Conservation (phyloP, 108 stramenopile genomes). For the Nitzschia putrida region DNA sequence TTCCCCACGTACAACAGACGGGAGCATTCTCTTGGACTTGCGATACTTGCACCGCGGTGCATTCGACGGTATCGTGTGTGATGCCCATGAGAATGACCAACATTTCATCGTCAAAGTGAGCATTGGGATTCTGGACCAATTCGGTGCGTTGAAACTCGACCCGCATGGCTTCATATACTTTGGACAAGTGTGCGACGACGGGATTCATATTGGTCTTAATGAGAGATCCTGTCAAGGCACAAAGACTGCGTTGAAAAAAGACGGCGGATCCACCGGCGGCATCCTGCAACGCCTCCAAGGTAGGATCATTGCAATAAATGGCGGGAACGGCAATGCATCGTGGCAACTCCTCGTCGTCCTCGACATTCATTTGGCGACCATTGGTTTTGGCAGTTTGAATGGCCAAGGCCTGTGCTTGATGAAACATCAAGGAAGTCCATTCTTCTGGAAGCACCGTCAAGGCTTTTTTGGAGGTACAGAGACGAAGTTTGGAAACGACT, state of each 20-base stretch:
- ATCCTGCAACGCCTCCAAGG: conserved; percentile 69
- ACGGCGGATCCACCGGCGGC: conserved; percentile 55
- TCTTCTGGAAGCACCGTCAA: conserved; percentile 81
- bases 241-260: conserved; percentile 67
- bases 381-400: conserved; percentile 31
- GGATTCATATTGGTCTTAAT: conserved; percentile 36
- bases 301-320: conserved; percentile 59
- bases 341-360: too few species aligned
- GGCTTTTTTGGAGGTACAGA: conserved; percentile 66
- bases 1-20: conserved; percentile 38
- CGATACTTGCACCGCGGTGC: conserved; percentile 56
- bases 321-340: conserved; percentile 57
- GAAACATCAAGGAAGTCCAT: conserved; percentile 54
- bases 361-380: conserved; percentile 37
- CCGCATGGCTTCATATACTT: conserved; percentile 18
- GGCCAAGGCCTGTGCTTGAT: conserved; percentile 58
- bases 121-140: conserved; percentile 38
- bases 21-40: conserved; percentile 18
- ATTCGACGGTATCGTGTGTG: conserved; percentile 49
- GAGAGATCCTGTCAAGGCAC: conserved; percentile 64
- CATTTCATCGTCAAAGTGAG: conserved; percentile 39
- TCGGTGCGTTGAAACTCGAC: conserved; percentile 37
- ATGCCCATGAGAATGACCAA: conserved; percentile 47
- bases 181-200: conserved; percentile 26
- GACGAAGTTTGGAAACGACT: conserved; percentile 66